Percentiles rank a stretch among this genome's conserved stretches.
These are phyloP conservation scores for Pleurotus eryngii DNA, from an alignment of 768 basidiomycete genomes.

Conservation along the genomic window DNA sequence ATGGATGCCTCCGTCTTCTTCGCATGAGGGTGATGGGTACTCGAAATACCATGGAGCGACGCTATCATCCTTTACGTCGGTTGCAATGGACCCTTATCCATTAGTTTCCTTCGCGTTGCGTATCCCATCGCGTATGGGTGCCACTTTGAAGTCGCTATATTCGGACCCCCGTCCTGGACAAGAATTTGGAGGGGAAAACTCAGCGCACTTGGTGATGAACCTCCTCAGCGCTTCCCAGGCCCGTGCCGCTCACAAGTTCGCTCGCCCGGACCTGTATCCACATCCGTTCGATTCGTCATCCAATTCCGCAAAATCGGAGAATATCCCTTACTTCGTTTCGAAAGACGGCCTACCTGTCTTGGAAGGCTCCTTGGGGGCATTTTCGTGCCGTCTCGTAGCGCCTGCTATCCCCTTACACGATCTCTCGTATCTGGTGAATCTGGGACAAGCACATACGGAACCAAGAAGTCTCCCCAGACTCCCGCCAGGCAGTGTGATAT, in stretches of 20 bases:
- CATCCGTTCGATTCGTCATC: slow-evolving; percentile 42
- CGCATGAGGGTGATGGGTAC: background rate
- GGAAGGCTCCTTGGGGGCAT: slow-evolving; percentile 58
- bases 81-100: slow-evolving; percentile 86
- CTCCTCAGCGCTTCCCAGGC: slow-evolving; percentile 71
- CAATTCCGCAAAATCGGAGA: too few species aligned
- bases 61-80: slow-evolving; percentile 88
- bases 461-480: slow-evolving; percentile 9
- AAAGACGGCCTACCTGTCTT: slow-evolving; percentile 59
- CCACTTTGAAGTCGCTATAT: slow-evolving; percentile 36
- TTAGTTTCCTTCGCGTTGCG: slow-evolving; percentile 88
- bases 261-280: slow-evolving; percentile 66
- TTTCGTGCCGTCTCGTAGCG: slow-evolving; percentile 68
- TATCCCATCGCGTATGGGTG: slow-evolving; percentile 85
- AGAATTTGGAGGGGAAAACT: background rate
- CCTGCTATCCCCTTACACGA: slow-evolving; percentile 61
- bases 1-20: slow-evolving; percentile 39
- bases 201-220: slow-evolving; percentile 70
- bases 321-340: slow-evolving; percentile 37
- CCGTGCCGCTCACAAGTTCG: slow-evolving; percentile 62
- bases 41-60: slow-evolving; percentile 80
- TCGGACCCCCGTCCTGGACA: background rate
- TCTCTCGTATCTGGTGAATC: slow-evolving; percentile 32
- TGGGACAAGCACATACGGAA: slow-evolving; percentile 10
- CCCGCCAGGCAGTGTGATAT: slow-evolving; percentile 31